Evolutionary conservation across 768 basidiomycete genomes (phyloP), one percentile per base, ranked within the genome.

Genomic region (Trichaptum fuscoviolaceum): DNA sequence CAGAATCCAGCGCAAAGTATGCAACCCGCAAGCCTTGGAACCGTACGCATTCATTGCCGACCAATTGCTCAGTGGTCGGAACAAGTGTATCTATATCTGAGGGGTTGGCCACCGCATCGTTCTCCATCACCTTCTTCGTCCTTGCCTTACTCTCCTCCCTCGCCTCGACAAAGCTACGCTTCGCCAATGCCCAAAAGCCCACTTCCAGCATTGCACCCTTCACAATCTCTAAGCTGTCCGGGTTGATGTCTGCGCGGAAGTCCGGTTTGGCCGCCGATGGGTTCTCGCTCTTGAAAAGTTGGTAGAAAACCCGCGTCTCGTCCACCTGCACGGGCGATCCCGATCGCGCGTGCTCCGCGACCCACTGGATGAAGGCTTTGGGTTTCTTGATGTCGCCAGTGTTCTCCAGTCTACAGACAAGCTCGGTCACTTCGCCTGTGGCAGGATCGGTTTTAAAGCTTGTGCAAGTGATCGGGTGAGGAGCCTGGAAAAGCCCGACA

Each of bases 21-120:
- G 91, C 97, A 61, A 98, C 89, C 10, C 97, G 88, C 73, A 98
- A 82, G 8, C 95, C 97, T 78, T 99, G 97, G 88, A 99, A 99
- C 52, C 97, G 85, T 65, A 99, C 85, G 74, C 90, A 93, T 77
- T 99, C 97, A 75, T 91, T 91, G 27, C 92, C 96, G 59, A 93
- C 85, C 57, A 96, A 82, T 75, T 93, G 92, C 65, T 87, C 89
- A 63, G 83, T 87, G 7, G 88, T 92, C 24, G 89, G 88, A 62
- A 85, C 83, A 0, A 92, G 94, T 27, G 87, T 91, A 65, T 83
- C 84, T 36, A 83, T 83, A 36, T 78, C 75, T 36, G 75, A 73
- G 3, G 72, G 76, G 20, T 74, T 67, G 12, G 74, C 76, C 42
- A 73, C 75, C 35, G 74, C 75, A 42, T 71, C 70, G 60, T 83